These are phyloP conservation scores for Paramecium sonneborni DNA, from an alignment of 73 alveolate genomes.

Conservation along the genomic window DNA sequence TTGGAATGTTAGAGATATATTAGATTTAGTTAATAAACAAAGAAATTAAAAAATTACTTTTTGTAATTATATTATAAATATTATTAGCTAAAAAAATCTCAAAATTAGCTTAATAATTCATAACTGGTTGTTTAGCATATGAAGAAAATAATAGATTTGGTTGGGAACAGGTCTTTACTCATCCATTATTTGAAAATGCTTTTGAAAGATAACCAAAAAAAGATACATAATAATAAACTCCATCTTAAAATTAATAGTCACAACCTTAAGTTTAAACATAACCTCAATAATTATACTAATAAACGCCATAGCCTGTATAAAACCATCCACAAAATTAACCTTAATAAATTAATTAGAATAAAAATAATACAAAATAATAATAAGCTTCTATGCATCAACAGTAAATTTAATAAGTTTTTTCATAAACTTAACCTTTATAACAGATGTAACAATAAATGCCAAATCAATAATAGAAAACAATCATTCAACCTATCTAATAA, in stretches of 20 bases:
- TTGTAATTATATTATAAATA: background rate
- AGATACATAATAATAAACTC: background rate
- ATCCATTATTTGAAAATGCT: conserved; percentile 47
- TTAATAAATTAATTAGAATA: background rate
- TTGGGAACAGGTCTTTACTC: conserved; percentile 57
- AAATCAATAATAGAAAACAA: background rate
- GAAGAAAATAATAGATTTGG: conserved; percentile 39
- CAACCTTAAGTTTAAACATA: background rate
- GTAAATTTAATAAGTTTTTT: background rate
- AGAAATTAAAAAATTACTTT: conserved; percentile 37
- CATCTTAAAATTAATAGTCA: background rate
- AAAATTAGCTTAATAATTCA: conserved; percentile 16
- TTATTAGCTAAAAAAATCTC: conserved; percentile 7
- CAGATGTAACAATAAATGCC: background rate
- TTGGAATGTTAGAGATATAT: conserved; percentile 61
- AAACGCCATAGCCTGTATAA: background rate
- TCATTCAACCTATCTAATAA: background rate
- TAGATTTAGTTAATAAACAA: conserved; percentile 63
- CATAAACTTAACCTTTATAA: background rate
- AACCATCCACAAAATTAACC: background rate
- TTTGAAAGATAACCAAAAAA: conserved; percentile 43
- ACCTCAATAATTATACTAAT: background rate
- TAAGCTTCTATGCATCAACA: background rate
- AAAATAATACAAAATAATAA: background rate
- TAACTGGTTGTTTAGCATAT: conserved; percentile 32